Conservation (phyloP, 257 asterid genomes). For the Capsicum chinense region DNA sequence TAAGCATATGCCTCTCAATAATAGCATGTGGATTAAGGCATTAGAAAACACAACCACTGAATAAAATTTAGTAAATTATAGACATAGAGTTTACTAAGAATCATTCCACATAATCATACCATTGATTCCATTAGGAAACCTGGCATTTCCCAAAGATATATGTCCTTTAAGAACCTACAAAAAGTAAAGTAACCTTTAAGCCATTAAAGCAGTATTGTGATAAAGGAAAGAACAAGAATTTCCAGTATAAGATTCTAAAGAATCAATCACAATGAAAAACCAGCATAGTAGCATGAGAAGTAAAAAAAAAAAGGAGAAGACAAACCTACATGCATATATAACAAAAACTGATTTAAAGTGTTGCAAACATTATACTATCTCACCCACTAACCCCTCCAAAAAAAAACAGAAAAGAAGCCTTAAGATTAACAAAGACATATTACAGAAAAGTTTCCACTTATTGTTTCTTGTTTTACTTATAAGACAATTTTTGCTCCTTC, state of each 20-base stretch:
- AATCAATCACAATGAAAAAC: background rate
- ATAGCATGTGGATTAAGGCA: constrained; percentile 12
- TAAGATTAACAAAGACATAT: background rate
- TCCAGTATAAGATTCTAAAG: background rate
- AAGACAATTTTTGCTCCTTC: background rate
- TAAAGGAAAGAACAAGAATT: constrained; percentile 20
- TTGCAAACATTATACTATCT: constrained; percentile 5
- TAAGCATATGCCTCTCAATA: background rate
- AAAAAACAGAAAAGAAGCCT: background rate
- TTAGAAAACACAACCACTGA: background rate
- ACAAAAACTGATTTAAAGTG: background rate
- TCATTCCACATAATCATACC: constrained; percentile 50
- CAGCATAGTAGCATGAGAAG: constrained; percentile 18
- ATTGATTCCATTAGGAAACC: constrained; percentile 88
- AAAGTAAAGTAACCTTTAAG: background rate
- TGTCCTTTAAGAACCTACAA: constrained; percentile 97
- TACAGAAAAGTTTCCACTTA: background rate
- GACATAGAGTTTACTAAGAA: background rate
- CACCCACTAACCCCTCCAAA: background rate
- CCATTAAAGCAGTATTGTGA: background rate
- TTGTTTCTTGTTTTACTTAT: background rate
- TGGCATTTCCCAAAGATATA: constrained; percentile 84
- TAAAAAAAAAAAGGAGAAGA: background rate
- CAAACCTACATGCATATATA: background rate
- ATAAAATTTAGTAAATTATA: background rate